Conservation (phyloP, 1,284 basidiomycete genomes). For the Sphaerobolus stellatus region DNA sequence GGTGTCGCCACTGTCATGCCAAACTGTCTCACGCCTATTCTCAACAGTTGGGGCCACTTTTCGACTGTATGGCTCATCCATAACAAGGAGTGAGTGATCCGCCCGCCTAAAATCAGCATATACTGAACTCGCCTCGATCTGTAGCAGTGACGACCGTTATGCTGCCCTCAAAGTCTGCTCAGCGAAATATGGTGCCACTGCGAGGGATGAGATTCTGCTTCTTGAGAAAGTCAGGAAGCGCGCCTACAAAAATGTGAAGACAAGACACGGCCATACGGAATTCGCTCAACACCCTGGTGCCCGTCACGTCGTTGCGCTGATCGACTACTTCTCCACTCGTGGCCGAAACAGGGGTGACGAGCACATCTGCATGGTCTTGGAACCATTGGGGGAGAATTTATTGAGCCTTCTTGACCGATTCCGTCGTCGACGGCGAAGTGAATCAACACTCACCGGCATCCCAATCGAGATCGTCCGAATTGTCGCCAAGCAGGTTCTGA, state of each 20-base stretch:
- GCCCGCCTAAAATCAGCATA: no score
- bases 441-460: slow-evolving; percentile 57
- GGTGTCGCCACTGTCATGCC: slow-evolving; percentile 7
- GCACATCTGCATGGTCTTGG: slow-evolving; percentile 90
- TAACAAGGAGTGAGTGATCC: slow-evolving; percentile 58
- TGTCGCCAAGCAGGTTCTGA: slow-evolving; percentile 80
- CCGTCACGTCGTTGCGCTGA: slow-evolving; percentile 76
- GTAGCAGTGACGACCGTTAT: slow-evolving; percentile 61
- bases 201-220: slow-evolving; percentile 87
- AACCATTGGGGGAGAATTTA: slow-evolving; percentile 87
- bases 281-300: slow-evolving; percentile 28
- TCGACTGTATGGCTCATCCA: slow-evolving; percentile 83
- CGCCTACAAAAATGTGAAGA: slow-evolving; percentile 68
- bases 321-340: slow-evolving; percentile 74
- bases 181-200: slow-evolving; percentile 87
- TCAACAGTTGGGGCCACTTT: slow-evolving; percentile 84
- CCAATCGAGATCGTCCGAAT: slow-evolving; percentile 78
- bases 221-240: slow-evolving; percentile 60
- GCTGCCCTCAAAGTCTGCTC: slow-evolving; percentile 92
- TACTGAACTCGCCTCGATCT: no score
- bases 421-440: slow-evolving; percentile 56
- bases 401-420: slow-evolving; percentile 83
- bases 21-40: slow-evolving; percentile 6
- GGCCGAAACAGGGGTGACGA: slow-evolving; percentile 52
- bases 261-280: slow-evolving; percentile 42